Percentiles rank a stretch among this genome's conserved stretches.
Evolutionary conservation across 2,329 filamentous ascomycete genomes (phyloP).

Genomic region (Hymenoscyphus albidus): DNA sequence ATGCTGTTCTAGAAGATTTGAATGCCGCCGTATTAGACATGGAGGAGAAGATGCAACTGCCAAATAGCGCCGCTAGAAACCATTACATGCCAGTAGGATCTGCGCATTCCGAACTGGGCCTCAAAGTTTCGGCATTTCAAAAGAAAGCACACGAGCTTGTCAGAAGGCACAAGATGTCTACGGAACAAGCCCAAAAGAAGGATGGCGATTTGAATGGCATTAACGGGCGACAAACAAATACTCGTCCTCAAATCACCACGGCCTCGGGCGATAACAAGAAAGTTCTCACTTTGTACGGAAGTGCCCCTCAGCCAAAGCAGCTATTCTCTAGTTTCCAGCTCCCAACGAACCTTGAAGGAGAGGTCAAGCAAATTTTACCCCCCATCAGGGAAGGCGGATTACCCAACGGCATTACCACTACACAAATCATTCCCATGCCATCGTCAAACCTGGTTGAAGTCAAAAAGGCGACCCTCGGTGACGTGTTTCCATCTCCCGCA

Average conservation of each 20-base stretch:
- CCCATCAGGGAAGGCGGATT: constrained; percentile 61
- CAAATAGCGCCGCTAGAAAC: constrained; percentile 29
- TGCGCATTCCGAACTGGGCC: constrained; percentile 26
- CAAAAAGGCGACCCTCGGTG: constrained; percentile 61
- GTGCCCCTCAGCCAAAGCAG: constrained; percentile 68
- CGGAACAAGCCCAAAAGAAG: constrained; percentile 38
- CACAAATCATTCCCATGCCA: constrained; percentile 57
- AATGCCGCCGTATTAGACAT: constrained; percentile 46
- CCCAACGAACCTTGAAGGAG: constrained; percentile 37
- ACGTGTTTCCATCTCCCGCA: constrained; percentile 67
- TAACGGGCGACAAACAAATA: background rate
- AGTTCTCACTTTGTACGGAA: constrained; percentile 74
- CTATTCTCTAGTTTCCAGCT: constrained; percentile 82
- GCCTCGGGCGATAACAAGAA: constrained; percentile 46
- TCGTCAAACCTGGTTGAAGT: constrained; percentile 40
- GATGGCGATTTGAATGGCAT: constrained; percentile 20
- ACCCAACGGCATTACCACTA: constrained; percentile 70
- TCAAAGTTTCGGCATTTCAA: constrained; percentile 46
- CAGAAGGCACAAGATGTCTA: constrained; percentile 55
- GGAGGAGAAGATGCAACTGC: constrained; percentile 45
- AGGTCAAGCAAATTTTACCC: constrained; percentile 32
- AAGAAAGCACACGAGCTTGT: constrained; percentile 60
- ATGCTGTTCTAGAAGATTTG: constrained; percentile 61
- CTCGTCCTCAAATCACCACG: constrained; percentile 34
- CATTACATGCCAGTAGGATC: constrained; percentile 25